Base-by-base conservation (phyloP, 2,329 filamentous ascomycete species). In the Paecilomyces dactylethromorphus region DNA sequence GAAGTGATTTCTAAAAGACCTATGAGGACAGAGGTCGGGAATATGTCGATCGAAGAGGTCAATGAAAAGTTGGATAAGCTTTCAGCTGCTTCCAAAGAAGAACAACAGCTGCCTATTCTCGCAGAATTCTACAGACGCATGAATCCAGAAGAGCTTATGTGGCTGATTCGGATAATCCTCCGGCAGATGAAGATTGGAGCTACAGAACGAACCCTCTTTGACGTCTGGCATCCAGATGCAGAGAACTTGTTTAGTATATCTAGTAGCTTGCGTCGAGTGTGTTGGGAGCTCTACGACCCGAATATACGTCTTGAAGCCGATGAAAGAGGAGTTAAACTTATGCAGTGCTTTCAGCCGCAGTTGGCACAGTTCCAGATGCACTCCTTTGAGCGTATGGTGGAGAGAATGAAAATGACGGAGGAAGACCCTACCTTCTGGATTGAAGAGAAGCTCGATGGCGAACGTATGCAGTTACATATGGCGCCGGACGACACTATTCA, bases 391-490 rank as follows among this genome's bases (percentile, higher is more conserved):
- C 89, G 87, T 69, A 91, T 95, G 84, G 85, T 95, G 1, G 79
- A 85, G 18, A 86, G 78, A 52, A 84, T 88, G 74, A 83, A 85
- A 1, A 80, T 83, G 0, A 87, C 85, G 0, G 83, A 87, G 24
- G 86, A 90, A 0, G 87, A 95, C 56, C 79, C 82, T 0, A 85
- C 89, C 8, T 99, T 95, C 69, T 97, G 92, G 92, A 94, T 97
- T 54, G 94, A 99, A 73, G 94, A 99, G 76, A 99, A 99, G 74
- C 80, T 99, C 8, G 94, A 99, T 65, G 94, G 94, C 1, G 94
- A 99, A 75, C 85, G 94, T 26, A 97, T 99, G 88, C 94, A 99
- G 73, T 82, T 99, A 71, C 94, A 99, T 73, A 92, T 97, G 89
- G 75, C 84, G 12, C 81, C 89, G 59, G 91, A 97, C 64, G 78